Conservation (phyloP, 2,329 filamentous ascomycete genomes). For the Penicillium corylophilum region DNA sequence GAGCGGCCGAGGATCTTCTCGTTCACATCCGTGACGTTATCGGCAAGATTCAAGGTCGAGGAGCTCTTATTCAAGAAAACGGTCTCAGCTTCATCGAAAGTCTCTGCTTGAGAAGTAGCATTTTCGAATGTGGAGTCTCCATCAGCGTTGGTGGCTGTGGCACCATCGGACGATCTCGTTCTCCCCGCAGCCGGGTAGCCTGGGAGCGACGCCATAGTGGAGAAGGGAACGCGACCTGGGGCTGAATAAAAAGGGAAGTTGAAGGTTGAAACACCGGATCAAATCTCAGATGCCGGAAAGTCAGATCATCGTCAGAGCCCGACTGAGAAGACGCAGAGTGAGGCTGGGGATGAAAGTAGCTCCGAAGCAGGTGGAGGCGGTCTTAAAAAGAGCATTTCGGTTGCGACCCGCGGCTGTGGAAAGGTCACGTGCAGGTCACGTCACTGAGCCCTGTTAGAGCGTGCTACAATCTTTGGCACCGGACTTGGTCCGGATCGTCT, state of each 20-base stretch:
- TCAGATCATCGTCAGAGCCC: neutral
- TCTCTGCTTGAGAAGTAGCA: conserved; percentile 13
- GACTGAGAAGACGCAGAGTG: neutral
- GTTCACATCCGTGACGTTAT: conserved; percentile 16
- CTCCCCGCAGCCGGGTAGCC: conserved; percentile 31
- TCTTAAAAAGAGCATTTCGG: conserved; percentile 1
- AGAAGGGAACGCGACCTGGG: neutral
- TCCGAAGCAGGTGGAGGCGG: conserved; percentile 1
- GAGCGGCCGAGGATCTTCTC: conserved; percentile 17
- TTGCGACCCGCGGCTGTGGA: conserved; percentile 6
- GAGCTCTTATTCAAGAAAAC: conserved; percentile 30
- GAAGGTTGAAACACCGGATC: neutral
- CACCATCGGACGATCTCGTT: conserved; percentile 27
- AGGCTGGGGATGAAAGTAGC: neutral
- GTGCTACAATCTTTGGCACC: neutral
- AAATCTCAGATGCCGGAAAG: neutral
- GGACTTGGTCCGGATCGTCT: neutral
- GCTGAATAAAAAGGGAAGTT: conserved; percentile 4
- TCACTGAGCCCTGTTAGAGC: neutral
- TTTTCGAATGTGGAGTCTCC: conserved; percentile 8
- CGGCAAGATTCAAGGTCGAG: conserved; percentile 10
- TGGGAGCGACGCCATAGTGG: conserved; percentile 37
- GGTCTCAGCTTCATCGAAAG: conserved; percentile 29
- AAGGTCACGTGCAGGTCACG: conserved; percentile 5
- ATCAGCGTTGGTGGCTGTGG: conserved; percentile 17